A percentile compares a stretch with the other conserved stretches of the same genome.
Evolutionary conservation across 768 basidiomycete genomes (phyloP).

Genomic region (Xerocomellus amylosporus): DNA sequence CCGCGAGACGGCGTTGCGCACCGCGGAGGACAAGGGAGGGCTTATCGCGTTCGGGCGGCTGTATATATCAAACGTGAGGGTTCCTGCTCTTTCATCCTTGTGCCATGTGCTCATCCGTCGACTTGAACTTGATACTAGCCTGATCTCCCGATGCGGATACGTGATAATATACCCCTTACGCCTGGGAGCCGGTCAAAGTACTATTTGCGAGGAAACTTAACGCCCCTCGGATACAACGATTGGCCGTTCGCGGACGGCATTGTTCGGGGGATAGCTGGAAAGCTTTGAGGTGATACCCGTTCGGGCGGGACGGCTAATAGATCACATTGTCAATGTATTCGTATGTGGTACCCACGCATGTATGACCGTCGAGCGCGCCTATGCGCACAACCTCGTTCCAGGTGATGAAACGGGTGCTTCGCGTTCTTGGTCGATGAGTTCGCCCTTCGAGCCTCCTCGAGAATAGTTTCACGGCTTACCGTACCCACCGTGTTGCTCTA

Average conservation of each 20-base stretch:
- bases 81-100: background rate
- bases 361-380: too few relatives aligned
- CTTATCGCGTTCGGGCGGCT: background rate
- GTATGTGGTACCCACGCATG: too few relatives aligned
- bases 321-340: too few relatives aligned
- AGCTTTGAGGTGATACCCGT: background rate
- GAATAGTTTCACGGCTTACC: too few relatives aligned
- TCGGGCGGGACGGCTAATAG: too few relatives aligned
- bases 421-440: too few relatives aligned
- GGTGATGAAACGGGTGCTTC: too few relatives aligned
- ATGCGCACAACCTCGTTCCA: too few relatives aligned
- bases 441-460: too few relatives aligned
- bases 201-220: slow-evolving; percentile 25
- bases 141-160: slow-evolving; percentile 18
- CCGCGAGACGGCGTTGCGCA: background rate
- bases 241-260: slow-evolving; percentile 15
- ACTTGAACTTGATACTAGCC: slow-evolving; percentile 17
- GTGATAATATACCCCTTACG: slow-evolving; percentile 16
- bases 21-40: background rate
- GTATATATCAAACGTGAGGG: slow-evolving; percentile 2
- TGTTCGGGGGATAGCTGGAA: background rate
- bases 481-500: too few relatives aligned
- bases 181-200: slow-evolving; percentile 21
- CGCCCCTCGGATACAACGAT: background rate
- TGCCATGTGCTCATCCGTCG: background rate